Percentiles rank a stretch among this genome's conserved stretches.
These are phyloP conservation scores for Camellia japonica DNA, from an alignment of 148 eudicot species.

Conservation along the genomic window DNA sequence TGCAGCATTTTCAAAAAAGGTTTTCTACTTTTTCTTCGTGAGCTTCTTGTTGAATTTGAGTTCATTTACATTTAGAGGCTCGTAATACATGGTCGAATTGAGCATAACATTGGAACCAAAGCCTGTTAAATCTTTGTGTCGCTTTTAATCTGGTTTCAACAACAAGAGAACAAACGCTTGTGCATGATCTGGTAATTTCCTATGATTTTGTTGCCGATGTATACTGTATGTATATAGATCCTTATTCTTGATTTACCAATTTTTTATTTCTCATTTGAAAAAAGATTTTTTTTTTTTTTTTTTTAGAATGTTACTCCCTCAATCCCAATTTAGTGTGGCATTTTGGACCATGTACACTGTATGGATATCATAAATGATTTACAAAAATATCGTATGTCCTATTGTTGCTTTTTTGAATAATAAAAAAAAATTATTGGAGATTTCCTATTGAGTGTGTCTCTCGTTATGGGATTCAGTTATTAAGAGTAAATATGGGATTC, in stretches of 20 bases:
- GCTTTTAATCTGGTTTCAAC: neutral
- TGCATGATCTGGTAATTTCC: neutral
- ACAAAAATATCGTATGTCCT: no score
- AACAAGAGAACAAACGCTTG: no score
- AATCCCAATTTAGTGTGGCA: neutral
- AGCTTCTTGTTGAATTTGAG: neutral
- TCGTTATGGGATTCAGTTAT: no score
- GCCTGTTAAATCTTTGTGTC: neutral
- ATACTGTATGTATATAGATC: neutral
- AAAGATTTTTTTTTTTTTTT: no score
- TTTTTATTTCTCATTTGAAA: neutral
- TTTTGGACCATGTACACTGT: neutral
- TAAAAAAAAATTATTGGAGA: no score
- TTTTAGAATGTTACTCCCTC: neutral
- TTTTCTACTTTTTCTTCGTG: slow-evolving; percentile 15
- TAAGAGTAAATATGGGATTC: no score
- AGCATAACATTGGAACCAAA: neutral
- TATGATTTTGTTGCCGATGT: neutral
- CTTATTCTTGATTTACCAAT: neutral
- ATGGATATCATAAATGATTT: neutral
- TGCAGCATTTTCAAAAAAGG: slow-evolving; percentile 99
- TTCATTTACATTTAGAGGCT: neutral
- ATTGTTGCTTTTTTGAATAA: no score
- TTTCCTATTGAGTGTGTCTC: no score
- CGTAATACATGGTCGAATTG: neutral